phyloP scores from a whole-genome alignment of 2,329 filamentous ascomycete genomes.

The Aureobasidium sp. region DNA sequence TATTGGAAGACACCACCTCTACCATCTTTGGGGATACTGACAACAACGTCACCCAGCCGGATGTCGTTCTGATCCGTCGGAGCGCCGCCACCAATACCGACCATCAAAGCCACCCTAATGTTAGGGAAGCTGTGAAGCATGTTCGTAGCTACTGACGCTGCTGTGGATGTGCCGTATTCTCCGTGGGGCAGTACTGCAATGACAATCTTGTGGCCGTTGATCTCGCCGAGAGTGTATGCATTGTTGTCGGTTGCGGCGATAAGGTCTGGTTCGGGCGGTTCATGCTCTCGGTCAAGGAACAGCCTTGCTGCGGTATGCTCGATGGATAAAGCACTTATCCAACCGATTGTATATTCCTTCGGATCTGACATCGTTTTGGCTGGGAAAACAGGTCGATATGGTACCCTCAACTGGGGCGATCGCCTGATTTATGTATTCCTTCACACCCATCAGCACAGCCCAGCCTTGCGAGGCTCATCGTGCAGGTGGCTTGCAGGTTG shows the following conservation, averaged over 20 bases:
- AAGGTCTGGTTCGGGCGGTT: neutral
- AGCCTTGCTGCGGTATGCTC: neutral
- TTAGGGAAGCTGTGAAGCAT: slow-evolving; percentile 12
- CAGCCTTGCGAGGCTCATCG: neutral
- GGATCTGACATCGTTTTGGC: slow-evolving; percentile 12
- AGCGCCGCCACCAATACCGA: slow-evolving; percentile 20
- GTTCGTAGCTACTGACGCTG: slow-evolving; percentile 17
- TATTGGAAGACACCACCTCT: slow-evolving; percentile 21
- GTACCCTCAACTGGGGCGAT: neutral
- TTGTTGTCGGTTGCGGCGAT: slow-evolving; percentile 16
- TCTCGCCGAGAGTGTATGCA: slow-evolving; percentile 24
- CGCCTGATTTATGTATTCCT: neutral
- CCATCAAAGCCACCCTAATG: slow-evolving; percentile 18
- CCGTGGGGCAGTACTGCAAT: slow-evolving; percentile 20
- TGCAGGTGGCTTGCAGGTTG: neutral
- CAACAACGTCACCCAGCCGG: slow-evolving; percentile 22
- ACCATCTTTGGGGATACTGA: slow-evolving; percentile 17
- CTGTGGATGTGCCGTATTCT: slow-evolving; percentile 17
- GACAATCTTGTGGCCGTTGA: slow-evolving; percentile 27
- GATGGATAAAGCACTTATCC: slow-evolving; percentile 16
- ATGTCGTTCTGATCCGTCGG: slow-evolving; percentile 19
- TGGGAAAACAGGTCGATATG: neutral
- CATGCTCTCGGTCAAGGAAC: neutral
- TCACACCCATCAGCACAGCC: neutral
- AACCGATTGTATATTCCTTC: slow-evolving; percentile 15